Conservation (phyloP, 805 yeast species). For the Dipodascopsis uninucleata region DNA sequence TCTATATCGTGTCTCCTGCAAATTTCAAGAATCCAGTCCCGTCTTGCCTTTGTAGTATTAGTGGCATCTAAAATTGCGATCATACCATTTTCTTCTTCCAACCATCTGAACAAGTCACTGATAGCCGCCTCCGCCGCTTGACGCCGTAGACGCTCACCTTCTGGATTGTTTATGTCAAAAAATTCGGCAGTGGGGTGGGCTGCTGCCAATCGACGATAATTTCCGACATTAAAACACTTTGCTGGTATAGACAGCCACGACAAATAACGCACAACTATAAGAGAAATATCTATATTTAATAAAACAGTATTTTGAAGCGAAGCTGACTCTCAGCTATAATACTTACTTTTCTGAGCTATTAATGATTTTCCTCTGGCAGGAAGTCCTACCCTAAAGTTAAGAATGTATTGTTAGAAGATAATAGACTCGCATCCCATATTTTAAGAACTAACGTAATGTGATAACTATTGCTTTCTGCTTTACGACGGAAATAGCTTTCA, state of each 20-base stretch:
- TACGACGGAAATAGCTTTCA: background rate
- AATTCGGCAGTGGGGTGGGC: constrained; percentile 72
- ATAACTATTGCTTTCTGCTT: no score
- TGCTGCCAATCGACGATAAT: constrained; percentile 64
- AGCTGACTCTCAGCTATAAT: background rate
- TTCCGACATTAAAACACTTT: constrained; percentile 84
- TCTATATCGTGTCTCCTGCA: constrained; percentile 67
- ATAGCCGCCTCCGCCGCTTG: constrained; percentile 72
- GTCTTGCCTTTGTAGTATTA: constrained; percentile 70
- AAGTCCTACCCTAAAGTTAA: constrained; percentile 42
- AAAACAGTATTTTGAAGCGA: no score
- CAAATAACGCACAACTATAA: constrained; percentile 71
- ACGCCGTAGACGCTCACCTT: constrained; percentile 59
- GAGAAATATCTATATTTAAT: background rate
- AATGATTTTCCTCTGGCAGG: constrained; percentile 82
- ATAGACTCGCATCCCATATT: no score
- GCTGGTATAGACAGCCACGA: constrained; percentile 89
- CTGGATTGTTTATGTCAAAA: constrained; percentile 63
- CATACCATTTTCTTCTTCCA: constrained; percentile 68
- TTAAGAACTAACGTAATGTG: no score
- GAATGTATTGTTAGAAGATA: no score
- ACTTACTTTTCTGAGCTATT: constrained; percentile 76
- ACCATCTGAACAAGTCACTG: constrained; percentile 82
- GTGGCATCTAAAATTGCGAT: constrained; percentile 96
- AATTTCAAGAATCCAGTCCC: constrained; percentile 57